These are phyloP conservation scores for Brettanomyces custersianus DNA, from an alignment of 805 yeast species.

Conservation along the genomic window DNA sequence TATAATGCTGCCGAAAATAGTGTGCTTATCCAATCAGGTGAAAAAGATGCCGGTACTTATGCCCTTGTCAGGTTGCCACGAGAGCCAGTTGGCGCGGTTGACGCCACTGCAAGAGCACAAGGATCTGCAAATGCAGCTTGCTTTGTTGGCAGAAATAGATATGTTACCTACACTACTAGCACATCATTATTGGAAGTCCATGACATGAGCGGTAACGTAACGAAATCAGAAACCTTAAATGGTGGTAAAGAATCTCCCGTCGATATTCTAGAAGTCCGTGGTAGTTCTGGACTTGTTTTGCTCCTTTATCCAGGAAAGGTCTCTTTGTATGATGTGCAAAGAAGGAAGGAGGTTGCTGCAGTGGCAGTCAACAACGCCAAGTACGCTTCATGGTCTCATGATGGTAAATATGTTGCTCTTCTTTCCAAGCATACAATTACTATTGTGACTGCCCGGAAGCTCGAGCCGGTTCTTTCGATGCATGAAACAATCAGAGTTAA, in stretches of 20 bases:
- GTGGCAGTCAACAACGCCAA: constrained; percentile 70
- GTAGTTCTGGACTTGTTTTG: constrained; percentile 78
- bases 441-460: constrained; percentile 69
- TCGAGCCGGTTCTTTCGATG: constrained; percentile 72
- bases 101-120: constrained; percentile 69
- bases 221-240: constrained; percentile 72
- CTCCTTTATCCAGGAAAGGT: constrained; percentile 67
- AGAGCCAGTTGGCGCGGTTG: constrained; percentile 88
- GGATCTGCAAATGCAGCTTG: constrained; percentile 82
- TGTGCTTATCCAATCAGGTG: constrained; percentile 72
- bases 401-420: constrained; percentile 80
- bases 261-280: constrained; percentile 68
- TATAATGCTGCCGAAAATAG: constrained; percentile 92
- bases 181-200: constrained; percentile 67
- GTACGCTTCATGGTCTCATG: constrained; percentile 82
- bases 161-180: constrained; percentile 65
- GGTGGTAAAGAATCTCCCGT: constrained; percentile 47
- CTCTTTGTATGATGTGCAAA: constrained; percentile 85
- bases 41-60: constrained; percentile 56
- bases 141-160: constrained; percentile 92
- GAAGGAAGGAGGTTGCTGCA: constrained; percentile 67
- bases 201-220: constrained; percentile 72
- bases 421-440: constrained; percentile 89
- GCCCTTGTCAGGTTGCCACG: constrained; percentile 74
- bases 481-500: constrained; percentile 96